Evolutionary conservation across 306 rosid species (phyloP), one percentile per base, ranked within the genome.

Genomic region (Betula pendula): DNA sequence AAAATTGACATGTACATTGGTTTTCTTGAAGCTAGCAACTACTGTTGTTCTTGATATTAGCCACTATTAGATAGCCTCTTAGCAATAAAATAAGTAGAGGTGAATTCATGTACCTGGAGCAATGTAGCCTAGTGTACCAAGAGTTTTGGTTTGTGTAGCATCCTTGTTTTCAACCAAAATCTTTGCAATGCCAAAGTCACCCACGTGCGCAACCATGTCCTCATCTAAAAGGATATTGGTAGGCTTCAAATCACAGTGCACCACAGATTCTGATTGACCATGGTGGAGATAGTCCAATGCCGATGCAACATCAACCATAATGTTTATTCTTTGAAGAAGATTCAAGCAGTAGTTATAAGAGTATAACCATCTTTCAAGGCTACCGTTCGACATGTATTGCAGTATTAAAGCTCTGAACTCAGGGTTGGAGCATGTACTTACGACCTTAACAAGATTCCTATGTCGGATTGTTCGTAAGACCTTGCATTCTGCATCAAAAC

Each of bases 181-280:
- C 25, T 52, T 52, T n/a, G 59, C 59, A 52, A 52, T 52, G 27
- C 59, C 59, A 52, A 52, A 52, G 59, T 52, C 59, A 52, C 59
- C 59, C 10, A 52, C 59, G 12, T 52, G 59, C 7, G 59, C 59
- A 19, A 52, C 59, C 59, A 52, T 52, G 3, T 52, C 59, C 25
- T 52, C 59, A n/a, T n/a, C 25, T 22, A 52, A 8, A 52, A 52
- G 25, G 13, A 52, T 52, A 52, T 52, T 52, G n/a, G 11, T n/a
- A 52, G 25, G 59, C 59, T 52, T 52, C 59, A 52, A n/a, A 52
- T 52, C 59, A 52, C 59, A 52, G 5, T 52, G 25, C 24, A 52
- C 27, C 24, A 52, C 24, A 52, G 59, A 8, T n/a, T 52, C 59
- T n/a, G 25, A 52, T 52, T 5, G 22, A 52, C 25, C 25, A 12